Evolutionary conservation across 148 eudicot species (phyloP), one percentile per base, ranked within the genome.

Genomic region (Tetragonia tetragonoides): DNA sequence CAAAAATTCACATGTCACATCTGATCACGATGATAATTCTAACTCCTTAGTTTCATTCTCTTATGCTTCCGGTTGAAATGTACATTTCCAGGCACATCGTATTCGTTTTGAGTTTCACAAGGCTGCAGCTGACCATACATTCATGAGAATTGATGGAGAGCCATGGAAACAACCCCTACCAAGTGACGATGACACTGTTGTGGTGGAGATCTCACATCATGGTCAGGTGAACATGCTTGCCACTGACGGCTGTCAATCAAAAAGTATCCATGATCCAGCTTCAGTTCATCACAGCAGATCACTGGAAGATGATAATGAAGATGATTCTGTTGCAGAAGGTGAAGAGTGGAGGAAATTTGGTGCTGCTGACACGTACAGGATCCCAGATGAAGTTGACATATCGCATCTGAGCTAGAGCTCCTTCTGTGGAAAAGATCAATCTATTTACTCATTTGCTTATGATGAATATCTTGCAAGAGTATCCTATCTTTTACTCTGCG

Each of bases 121-220:
- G 84, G 94, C 93, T 78, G 91, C 86, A 46, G 85, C 92, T 70
- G 90, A 87, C 63, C 83, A 85, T 67, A 90, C 97, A 1, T 95
- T 28, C 79, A 96, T 96, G 99, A 89, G 99, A 80, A 91, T 96
- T 20, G 99, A 96, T 72, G 98, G 99, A 46, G 99, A 96, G 64
- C 99, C 99, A 46, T 93, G 99, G 98, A 93, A 90, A 80, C 99
- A 95, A 65, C 98, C 98, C 24, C 89, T 91, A 28, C 95, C 97
- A 0, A 85, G 59, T 28, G 88, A 91, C 60, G 96, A 91, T 60
- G 98, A 93, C 77, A 86, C 92, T 3, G 93, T 93, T 47, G 87
- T 89, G 73, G 90, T 93, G 8, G 98, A 93, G 73, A 93, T 96
- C 64, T 91, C 99, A 18, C 88, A 90, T 76, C 87, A 75, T 67